Percentiles rank a stretch among this genome's conserved stretches.
Conservation (phyloP, 805 yeast species). For the Wickerhamiella domercqiae region DNA sequence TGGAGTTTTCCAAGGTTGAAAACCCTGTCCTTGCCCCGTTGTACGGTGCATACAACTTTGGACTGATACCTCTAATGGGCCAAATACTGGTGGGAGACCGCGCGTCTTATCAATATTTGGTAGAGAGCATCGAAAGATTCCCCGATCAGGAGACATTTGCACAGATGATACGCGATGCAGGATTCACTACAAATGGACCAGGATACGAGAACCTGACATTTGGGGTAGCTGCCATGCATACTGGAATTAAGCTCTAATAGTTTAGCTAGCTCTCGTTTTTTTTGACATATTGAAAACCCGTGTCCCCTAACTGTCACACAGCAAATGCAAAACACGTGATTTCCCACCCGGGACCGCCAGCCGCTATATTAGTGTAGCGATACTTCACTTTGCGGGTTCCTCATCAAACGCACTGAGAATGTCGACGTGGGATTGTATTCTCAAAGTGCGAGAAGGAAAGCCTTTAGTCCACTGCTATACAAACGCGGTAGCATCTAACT, state of each 20-base stretch:
- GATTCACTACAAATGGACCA: slow-evolving; percentile 74
- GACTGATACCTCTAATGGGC: slow-evolving; percentile 83
- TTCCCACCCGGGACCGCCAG: no score
- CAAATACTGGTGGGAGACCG: slow-evolving; percentile 90
- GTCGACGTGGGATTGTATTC: slow-evolving; percentile 15
- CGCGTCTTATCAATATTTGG: slow-evolving; percentile 90
- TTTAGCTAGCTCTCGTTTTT: neutral
- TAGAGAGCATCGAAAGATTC: slow-evolving; percentile 82
- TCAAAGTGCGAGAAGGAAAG: slow-evolving; percentile 14
- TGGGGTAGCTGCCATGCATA: slow-evolving; percentile 91
- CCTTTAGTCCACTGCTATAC: slow-evolving; percentile 82
- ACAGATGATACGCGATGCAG: slow-evolving; percentile 84
- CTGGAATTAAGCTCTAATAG: slow-evolving; percentile 69
- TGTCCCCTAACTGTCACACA: neutral
- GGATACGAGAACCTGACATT: slow-evolving; percentile 91
- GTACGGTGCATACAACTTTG: slow-evolving; percentile 81
- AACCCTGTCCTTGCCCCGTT: slow-evolving; percentile 57
- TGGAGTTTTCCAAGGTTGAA: slow-evolving; percentile 86
- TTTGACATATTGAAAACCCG: neutral
- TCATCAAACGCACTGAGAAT: slow-evolving; percentile 5
- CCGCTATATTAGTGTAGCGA: no score
- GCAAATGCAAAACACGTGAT: neutral
- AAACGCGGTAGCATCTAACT: slow-evolving; percentile 73
- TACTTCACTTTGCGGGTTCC: no score
- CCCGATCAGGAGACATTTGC: slow-evolving; percentile 88